A percentile compares a stretch with the other conserved stretches of the same genome.
phyloP scores from a whole-genome alignment of 2,329 filamentous ascomycete species.

The Fusarium domesticum region DNA sequence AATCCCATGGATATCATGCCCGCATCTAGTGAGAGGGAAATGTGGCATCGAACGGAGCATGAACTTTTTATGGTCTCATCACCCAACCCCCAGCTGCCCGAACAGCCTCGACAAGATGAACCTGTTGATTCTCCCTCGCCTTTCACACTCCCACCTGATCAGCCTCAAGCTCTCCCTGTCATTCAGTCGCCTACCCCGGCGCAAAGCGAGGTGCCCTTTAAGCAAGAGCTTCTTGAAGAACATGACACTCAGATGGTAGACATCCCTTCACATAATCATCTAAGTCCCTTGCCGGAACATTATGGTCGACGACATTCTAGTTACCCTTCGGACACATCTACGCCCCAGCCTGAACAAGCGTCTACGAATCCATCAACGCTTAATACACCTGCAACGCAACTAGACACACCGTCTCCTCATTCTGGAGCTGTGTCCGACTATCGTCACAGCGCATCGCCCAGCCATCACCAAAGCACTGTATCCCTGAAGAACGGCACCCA shows the following conservation, averaged over 20 bases:
- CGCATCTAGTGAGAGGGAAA: constrained; percentile 37
- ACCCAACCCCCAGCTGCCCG: constrained; percentile 12
- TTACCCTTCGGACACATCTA: constrained; percentile 42
- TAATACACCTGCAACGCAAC: constrained; percentile 47
- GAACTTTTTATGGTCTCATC: constrained; percentile 33
- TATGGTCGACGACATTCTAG: constrained; percentile 31
- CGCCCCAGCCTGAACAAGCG: constrained; percentile 38
- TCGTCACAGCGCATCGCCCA: constrained; percentile 38
- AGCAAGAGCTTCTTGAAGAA: constrained; percentile 18
- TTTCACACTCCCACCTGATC: constrained; percentile 22
- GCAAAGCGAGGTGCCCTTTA: constrained; percentile 17
- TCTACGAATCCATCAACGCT: constrained; percentile 42
- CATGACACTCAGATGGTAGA: constrained; percentile 26
- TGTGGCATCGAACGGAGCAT: constrained; percentile 38
- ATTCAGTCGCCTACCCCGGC: constrained; percentile 30
- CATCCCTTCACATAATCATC: constrained; percentile 23
- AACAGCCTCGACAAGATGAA: constrained; percentile 12
- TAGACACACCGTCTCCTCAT: constrained; percentile 42
- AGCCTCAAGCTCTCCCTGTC: constrained; percentile 23
- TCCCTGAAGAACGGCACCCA: constrained; percentile 32
- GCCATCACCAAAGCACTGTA: constrained; percentile 21
- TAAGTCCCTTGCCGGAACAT: constrained; percentile 25
- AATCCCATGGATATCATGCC: constrained; percentile 56
- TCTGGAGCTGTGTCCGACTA: constrained; percentile 37
- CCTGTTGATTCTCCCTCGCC: constrained; percentile 28